These are phyloP conservation scores for Lipomyces starkeyi DNA, from an alignment of 805 yeast species.

Conservation along the genomic window DNA sequence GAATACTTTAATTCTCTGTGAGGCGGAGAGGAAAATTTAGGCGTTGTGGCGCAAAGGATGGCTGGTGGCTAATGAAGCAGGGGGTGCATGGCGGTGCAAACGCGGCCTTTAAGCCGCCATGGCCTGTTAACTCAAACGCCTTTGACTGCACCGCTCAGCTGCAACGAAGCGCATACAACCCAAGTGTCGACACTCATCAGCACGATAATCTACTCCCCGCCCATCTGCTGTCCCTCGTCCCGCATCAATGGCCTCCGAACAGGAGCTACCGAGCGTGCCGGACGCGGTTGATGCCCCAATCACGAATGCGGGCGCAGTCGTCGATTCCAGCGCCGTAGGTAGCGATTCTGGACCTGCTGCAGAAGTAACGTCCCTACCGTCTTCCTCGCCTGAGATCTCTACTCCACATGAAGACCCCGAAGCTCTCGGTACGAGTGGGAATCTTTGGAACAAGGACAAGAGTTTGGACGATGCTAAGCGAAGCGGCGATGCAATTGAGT, in stretches of 20 bases:
- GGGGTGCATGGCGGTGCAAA: not conserved
- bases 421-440: not conserved
- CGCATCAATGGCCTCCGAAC: not conserved
- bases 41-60: not conserved
- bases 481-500: not conserved
- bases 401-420: not conserved
- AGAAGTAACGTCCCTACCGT: not conserved
- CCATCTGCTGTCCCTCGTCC: not conserved
- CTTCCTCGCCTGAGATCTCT: not conserved
- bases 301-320: not conserved
- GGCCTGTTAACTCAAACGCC: not conserved
- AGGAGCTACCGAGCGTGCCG: slow-evolving; percentile 2
- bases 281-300: not conserved
- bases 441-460: too few relatives aligned
- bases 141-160: not conserved
- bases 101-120: not conserved
- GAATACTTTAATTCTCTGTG: not conserved
- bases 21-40: not conserved
- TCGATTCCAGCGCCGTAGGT: not conserved
- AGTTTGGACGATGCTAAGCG: too few relatives aligned
- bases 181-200: not conserved
- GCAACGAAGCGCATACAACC: not conserved
- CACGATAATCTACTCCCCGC: not conserved
- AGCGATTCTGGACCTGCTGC: not conserved
- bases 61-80: not conserved